A percentile compares a stretch with the other conserved stretches of the same genome.
These are phyloP conservation scores for Acer yangbiense DNA, from an alignment of 345 rosid species.

Conservation along the genomic window DNA sequence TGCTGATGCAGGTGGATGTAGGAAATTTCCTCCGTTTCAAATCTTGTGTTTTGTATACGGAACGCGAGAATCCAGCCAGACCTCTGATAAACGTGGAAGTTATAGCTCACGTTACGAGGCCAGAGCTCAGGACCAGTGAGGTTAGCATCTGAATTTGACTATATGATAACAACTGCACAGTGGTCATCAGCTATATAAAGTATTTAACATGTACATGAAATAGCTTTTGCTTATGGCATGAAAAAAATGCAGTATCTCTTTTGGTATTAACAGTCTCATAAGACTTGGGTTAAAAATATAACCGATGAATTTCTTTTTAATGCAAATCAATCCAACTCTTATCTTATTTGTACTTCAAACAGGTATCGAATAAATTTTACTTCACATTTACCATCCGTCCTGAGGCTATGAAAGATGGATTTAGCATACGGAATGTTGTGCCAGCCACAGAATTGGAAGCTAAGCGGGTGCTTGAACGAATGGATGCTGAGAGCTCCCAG, in stretches of 20 bases:
- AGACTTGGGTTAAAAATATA: too few species aligned
- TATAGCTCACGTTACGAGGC: conserved; percentile 78
- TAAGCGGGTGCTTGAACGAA: conserved; percentile 69
- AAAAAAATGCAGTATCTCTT: not conserved
- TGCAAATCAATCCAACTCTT: not conserved
- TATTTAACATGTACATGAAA: not conserved
- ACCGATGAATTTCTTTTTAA: too few species aligned
- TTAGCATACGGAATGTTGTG: conserved; percentile 77
- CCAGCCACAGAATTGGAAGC: conserved; percentile 94
- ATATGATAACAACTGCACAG: not conserved
- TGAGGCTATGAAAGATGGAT: conserved; percentile 68
- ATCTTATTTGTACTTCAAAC: conserved; percentile 18
- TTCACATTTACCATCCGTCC: conserved; percentile 78
- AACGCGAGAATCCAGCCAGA: conserved; percentile 51
- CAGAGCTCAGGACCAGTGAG: conserved; percentile 75
- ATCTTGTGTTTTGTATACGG: conserved; percentile 77
- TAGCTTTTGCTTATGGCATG: not conserved
- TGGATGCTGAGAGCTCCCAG: conserved; percentile 65
- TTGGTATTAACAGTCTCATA: too few species aligned
- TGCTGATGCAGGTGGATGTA: conserved; percentile 65
- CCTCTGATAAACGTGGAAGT: conserved; percentile 78
- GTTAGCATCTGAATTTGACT: conserved; percentile 35
- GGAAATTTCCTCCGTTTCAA: conserved; percentile 88
- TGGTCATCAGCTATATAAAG: not conserved
- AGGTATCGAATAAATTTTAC: conserved; percentile 90